Base-by-base conservation (phyloP, 1,139 yeast species). In the Pichiaceae sp. region DNA sequence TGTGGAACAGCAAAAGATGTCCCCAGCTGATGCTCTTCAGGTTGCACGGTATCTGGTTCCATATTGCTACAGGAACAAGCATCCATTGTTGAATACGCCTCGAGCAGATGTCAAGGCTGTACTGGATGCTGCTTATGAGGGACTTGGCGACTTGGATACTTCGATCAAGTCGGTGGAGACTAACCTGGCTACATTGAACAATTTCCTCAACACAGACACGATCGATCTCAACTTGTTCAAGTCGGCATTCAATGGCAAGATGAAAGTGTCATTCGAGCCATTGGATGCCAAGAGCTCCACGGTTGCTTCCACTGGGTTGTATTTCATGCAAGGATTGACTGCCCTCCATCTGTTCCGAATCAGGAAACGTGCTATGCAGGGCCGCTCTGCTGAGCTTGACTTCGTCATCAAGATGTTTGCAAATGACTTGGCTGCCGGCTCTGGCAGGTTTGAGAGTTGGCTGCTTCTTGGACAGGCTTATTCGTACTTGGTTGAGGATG, bases 371-470 rank as follows among this genome's bases (percentile, higher is more conserved):
- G 69, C 81, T 1, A 75, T 81, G 68, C 93, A 82, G 46, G 84
- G 91, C 7, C 66, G 93, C 41, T 77, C 82, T 0, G 83, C 85
- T 4, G 97, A 89, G 50, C 60, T 89, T 25, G 93, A 83, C 39
- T 72, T 73, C 31, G 86, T 93, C 1, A 72, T 84, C 16, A 68
- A 70, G 39, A 70, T 80, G 51, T 66, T 87, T 40, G 70, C 68
- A 37, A 64, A 67, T 40, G 98, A 91, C 54, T 58, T 93, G 21
- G 54, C 76, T 2, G 77, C 78, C 52, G 77, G 81, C 3, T 70
- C 82, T 2, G 63, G 70, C 35, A 64, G 96, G 20, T 69, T 81
- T 35, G 98, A 91, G 56, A 75, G 86, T 14, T 93, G 99, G 99
- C 64, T 76, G 34, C 66, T 86, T 2, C 58, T 91, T 16, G 96